Percentiles rank a stretch among this genome's conserved stretches.
These are phyloP conservation scores for Candida nanaspora DNA, from an alignment of 805 yeast species.

Conservation along the genomic window DNA sequence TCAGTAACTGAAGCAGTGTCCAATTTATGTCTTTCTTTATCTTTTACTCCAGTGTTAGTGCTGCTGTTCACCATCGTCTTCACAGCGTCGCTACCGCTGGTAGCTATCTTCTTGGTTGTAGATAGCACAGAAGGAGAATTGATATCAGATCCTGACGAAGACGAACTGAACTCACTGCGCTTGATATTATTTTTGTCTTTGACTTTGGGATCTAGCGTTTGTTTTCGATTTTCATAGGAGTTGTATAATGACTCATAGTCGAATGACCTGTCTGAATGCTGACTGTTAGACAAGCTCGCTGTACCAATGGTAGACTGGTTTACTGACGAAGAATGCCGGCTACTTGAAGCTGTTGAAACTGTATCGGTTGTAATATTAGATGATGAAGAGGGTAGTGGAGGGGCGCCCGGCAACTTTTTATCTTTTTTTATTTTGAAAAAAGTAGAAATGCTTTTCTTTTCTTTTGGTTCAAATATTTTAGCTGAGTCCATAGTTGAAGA, in stretches of 20 bases:
- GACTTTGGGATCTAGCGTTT: not conserved
- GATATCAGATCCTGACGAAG: not conserved
- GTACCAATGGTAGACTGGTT: too few species aligned
- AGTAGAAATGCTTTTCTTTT: constrained; percentile 14
- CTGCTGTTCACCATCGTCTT: not conserved
- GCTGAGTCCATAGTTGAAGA: not conserved
- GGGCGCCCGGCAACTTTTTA: constrained; percentile 5
- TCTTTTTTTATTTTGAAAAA: constrained; percentile 23
- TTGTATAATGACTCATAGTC: not conserved
- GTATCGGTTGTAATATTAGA: not conserved
- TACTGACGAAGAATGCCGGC: too few species aligned
- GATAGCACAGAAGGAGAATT: too few species aligned
- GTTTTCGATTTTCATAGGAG: not conserved
- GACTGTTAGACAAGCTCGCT: too few species aligned
- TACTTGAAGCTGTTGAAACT: too few species aligned
- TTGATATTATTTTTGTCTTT: not conserved
- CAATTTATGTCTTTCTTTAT: too few species aligned
- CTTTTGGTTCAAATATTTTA: not conserved
- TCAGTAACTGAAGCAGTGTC: too few species aligned
- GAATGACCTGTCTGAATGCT: too few species aligned
- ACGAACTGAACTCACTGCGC: too few species aligned
- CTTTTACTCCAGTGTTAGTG: not conserved
- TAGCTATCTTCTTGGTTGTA: not conserved
- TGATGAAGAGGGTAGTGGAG: not conserved
- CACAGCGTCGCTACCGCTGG: not conserved